Evolutionary conservation across 2,329 filamentous ascomycete genomes (phyloP).

Genomic region (Talaromyces rugulosus): DNA sequence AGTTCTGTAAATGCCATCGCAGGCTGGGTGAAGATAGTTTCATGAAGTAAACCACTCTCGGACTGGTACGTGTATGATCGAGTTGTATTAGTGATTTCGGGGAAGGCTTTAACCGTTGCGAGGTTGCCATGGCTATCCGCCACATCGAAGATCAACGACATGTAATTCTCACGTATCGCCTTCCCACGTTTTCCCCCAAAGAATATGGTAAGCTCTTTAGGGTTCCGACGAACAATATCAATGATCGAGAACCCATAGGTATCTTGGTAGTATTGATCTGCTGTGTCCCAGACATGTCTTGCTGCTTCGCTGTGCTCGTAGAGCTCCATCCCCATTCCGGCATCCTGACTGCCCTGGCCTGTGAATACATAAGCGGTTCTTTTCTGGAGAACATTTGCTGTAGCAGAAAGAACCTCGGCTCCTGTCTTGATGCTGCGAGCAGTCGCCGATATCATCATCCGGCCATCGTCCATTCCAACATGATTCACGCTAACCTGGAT

Average conservation of each 20-base stretch:
- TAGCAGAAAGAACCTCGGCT: conserved; percentile 89
- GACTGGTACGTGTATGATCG: conserved; percentile 96
- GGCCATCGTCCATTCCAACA: conserved; percentile 92
- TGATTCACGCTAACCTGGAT: conserved; percentile 93
- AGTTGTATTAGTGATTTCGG: conserved; percentile 88
- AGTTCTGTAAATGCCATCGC: conserved; percentile 99
- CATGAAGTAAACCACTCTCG: conserved; percentile 87
- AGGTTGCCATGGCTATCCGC: conserved; percentile 83
- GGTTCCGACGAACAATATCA: conserved; percentile 99
- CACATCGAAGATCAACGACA: conserved; percentile 99
- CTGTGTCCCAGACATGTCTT: conserved; percentile 94
- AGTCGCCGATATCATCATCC: conserved; percentile 99
- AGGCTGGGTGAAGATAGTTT: conserved; percentile 97
- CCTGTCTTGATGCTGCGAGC: conserved; percentile 92
- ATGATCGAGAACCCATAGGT: conserved; percentile 94
- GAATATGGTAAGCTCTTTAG: conserved; percentile 96
- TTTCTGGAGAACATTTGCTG: conserved; percentile 96
- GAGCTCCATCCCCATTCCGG: conserved; percentile 99
- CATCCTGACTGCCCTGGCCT: conserved; percentile 95
- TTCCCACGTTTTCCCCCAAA: conserved; percentile 96
- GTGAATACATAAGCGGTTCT: conserved; percentile 97
- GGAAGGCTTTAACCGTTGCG: conserved; percentile 99
- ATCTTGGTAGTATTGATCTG: conserved; percentile 96
- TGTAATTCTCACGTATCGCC: conserved; percentile 97
- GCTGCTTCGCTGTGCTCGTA: conserved; percentile 91